These are phyloP conservation scores for Hymenoscyphus repandus DNA, from an alignment of 2,329 filamentous ascomycete species.

Conservation along the genomic window DNA sequence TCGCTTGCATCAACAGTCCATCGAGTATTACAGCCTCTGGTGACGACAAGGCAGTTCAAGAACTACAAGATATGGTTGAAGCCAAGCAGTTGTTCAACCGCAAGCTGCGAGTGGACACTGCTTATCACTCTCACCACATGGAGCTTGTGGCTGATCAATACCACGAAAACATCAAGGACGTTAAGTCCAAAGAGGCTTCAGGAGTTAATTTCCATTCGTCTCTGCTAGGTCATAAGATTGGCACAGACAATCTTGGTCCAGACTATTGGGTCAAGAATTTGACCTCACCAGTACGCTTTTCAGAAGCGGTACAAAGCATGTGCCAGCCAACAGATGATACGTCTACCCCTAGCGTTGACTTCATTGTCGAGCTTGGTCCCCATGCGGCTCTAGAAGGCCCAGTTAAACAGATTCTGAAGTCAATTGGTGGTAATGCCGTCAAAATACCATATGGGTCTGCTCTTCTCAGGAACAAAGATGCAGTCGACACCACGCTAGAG, in stretches of 20 bases:
- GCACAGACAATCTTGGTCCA: constrained; percentile 26
- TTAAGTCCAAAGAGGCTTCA: constrained; percentile 5
- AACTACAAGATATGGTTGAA: constrained; percentile 25
- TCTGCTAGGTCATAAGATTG: constrained; percentile 19
- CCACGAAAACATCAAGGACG: constrained; percentile 11
- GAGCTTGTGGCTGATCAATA: constrained; percentile 26
- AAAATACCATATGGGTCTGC: constrained; percentile 34
- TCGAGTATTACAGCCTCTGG: constrained; percentile 30
- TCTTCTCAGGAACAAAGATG: constrained; percentile 48
- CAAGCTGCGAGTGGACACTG: constrained; percentile 28
- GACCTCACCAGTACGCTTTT: constrained; percentile 40
- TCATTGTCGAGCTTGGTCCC: constrained; percentile 33
- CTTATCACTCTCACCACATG: constrained; percentile 34
- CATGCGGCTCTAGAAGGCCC: constrained; percentile 35
- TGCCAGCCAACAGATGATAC: constrained; percentile 7
- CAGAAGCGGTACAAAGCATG: constrained; percentile 34
- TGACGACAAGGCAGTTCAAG: constrained; percentile 23
- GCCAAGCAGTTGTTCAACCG: constrained; percentile 26
- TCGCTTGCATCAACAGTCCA: constrained; percentile 34
- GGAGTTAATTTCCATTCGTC: constrained; percentile 21
- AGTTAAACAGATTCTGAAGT: constrained; percentile 34
- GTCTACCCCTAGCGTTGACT: constrained; percentile 9
- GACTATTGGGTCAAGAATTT: constrained; percentile 45
- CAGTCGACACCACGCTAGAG: constrained; percentile 40
- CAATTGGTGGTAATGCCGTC: constrained; percentile 36